Evolutionary conservation across 371 early-diverging fungal genomes (phyloP).

Genomic region (Dinochytrium kinnereticum): DNA sequence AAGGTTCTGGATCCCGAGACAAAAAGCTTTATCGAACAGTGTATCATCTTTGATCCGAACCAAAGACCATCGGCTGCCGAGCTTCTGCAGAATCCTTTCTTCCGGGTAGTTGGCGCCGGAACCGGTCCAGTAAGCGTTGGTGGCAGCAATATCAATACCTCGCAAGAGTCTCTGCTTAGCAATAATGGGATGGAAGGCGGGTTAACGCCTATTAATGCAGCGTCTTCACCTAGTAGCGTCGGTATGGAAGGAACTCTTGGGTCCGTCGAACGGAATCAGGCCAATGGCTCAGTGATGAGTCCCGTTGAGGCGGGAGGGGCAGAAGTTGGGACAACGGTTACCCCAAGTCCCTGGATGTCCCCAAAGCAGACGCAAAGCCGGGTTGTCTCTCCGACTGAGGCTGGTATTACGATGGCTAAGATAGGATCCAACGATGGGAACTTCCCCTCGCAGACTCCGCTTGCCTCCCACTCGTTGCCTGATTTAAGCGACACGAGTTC

Average conservation of each 20-base stretch:
- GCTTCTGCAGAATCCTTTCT: conserved; percentile 52
- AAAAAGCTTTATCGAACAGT: conserved; percentile 60
- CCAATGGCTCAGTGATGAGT: not conserved
- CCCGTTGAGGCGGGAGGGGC: not conserved
- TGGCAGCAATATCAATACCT: no score
- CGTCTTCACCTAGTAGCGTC: not conserved
- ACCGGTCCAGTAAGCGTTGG: not conserved
- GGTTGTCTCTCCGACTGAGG: not conserved
- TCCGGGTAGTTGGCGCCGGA: not conserved
- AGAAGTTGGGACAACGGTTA: not conserved
- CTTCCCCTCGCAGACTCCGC: not conserved
- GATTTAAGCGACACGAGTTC: not conserved
- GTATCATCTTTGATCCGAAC: conserved; percentile 55
- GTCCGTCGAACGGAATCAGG: no score
- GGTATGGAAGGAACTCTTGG: no score
- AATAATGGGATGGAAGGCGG: no score
- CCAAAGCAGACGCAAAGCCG: not conserved
- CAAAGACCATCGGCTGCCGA: conserved; percentile 55
- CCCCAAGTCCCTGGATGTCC: not conserved
- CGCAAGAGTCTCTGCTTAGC: no score
- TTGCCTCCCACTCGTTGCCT: not conserved
- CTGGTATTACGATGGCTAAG: not conserved
- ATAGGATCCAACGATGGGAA: not conserved
- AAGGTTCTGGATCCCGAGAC: conserved; percentile 59
- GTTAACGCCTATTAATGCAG: not conserved